These are phyloP conservation scores for Ajuga chamaepitys DNA, from an alignment of 257 asterid species.

Conservation along the genomic window DNA sequence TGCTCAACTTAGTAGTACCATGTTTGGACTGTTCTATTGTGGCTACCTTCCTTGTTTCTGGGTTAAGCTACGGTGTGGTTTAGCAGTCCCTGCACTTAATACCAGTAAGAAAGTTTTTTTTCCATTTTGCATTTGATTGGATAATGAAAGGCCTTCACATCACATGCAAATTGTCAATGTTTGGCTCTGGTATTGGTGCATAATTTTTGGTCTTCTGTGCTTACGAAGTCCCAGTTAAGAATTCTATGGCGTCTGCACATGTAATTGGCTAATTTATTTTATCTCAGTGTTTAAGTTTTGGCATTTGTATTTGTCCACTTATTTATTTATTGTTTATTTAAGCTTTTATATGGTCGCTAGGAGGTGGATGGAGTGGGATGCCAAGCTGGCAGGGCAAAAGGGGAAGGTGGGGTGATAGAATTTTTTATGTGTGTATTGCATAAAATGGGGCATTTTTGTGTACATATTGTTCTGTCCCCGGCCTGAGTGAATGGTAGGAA, in stretches of 20 bases:
- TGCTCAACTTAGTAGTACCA: slow-evolving; percentile 86
- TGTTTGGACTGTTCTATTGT: slow-evolving; percentile 93
- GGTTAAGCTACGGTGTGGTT: slow-evolving; percentile 90
- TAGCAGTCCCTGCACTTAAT: slow-evolving; percentile 76
- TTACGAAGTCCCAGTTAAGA: neutral
- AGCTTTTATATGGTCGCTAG: neutral
- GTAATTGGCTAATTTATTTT: neutral
- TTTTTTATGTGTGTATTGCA: neutral
- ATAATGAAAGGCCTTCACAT: slow-evolving; percentile 2
- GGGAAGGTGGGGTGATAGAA: neutral
- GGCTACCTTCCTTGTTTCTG: slow-evolving; percentile 99
- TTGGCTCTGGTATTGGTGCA: slow-evolving; percentile 2
- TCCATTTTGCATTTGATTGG: slow-evolving; percentile 6
- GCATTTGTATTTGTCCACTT: neutral
- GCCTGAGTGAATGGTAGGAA: neutral
- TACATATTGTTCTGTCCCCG: neutral
- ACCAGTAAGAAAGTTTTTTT: slow-evolving; percentile 53
- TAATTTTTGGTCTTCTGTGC: neutral
- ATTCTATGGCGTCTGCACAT: neutral
- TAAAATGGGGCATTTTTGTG: neutral
- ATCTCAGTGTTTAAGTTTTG: neutral
- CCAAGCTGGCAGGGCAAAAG: neutral
- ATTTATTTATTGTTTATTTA: neutral
- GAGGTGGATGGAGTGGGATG: neutral
- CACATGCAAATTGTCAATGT: neutral